Evolutionary conservation across 2,329 filamentous ascomycete species (phyloP).

Genomic region (Pseudocercospora fuligena): DNA sequence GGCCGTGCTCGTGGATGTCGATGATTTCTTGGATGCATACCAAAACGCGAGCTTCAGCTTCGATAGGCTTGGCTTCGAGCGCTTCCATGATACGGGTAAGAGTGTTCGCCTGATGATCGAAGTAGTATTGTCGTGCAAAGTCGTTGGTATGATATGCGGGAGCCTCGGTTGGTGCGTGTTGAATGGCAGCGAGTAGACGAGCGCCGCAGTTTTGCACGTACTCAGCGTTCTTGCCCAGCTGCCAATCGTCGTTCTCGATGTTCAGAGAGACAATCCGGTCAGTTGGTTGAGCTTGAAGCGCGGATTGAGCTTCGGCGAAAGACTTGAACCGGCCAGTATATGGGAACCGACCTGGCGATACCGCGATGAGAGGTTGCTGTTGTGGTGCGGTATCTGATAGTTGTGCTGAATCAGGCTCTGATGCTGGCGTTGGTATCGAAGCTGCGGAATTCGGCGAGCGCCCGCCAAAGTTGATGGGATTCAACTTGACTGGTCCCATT

Average conservation of each 20-base stretch:
- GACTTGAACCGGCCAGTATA: not conserved
- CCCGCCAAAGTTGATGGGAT: not conserved
- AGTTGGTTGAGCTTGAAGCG: not conserved
- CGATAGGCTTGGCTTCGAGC: not conserved
- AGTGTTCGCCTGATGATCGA: slow-evolving; percentile 16
- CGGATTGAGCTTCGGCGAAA: slow-evolving; percentile 14
- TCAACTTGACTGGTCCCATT: not conserved
- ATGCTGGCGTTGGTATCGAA: not conserved
- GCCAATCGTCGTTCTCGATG: slow-evolving; percentile 17
- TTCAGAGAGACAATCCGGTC: not conserved
- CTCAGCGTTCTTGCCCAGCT: not conserved
- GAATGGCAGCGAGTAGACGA: slow-evolving; percentile 17
- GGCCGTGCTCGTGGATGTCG: slow-evolving; percentile 20
- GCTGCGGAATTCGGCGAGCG: not conserved
- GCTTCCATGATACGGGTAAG: slow-evolving; percentile 10
- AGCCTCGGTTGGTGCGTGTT: not conserved
- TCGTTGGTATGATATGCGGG: slow-evolving; percentile 4
- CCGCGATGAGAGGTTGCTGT: not conserved
- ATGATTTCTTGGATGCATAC: slow-evolving; percentile 20
- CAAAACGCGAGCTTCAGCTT: slow-evolving; percentile 24
- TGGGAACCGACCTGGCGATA: not conserved
- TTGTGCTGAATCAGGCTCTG: not conserved
- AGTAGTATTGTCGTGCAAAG: slow-evolving; percentile 19
- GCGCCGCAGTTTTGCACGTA: slow-evolving; percentile 15
- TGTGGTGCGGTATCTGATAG: not conserved